Evolutionary conservation across 2,329 filamentous ascomycete genomes (phyloP).

Genomic region (Fusarium globosum): DNA sequence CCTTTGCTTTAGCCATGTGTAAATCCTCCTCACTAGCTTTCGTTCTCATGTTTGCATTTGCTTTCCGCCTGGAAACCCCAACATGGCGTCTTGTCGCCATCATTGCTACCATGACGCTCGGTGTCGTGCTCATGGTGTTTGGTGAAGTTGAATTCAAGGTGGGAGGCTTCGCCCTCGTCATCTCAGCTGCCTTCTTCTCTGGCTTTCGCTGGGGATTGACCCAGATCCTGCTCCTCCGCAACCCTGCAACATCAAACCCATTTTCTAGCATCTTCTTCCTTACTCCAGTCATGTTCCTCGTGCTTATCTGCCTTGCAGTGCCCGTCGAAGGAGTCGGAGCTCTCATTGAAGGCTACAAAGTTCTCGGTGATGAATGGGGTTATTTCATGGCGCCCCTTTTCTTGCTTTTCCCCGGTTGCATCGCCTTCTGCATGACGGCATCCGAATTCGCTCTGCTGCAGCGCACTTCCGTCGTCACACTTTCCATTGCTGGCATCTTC

Average conservation of each 20-base stretch:
- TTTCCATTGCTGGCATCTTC: constrained; percentile 97
- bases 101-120: constrained; percentile 90
- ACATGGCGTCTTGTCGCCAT: constrained; percentile 88
- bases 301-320: constrained; percentile 81
- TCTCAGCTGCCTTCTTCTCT: constrained; percentile 92
- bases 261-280: constrained; percentile 98
- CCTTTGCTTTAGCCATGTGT: constrained; percentile 78
- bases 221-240: constrained; percentile 92
- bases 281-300: constrained; percentile 95
- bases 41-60: constrained; percentile 92
- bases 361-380: constrained; percentile 76
- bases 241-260: constrained; percentile 94
- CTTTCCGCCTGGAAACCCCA: constrained; percentile 89
- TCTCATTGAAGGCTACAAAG: constrained; percentile 73
- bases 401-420: constrained; percentile 86
- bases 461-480: constrained; percentile 93
- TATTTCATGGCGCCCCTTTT: constrained; percentile 73
- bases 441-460: constrained; percentile 96
- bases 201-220: constrained; percentile 99
- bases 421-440: constrained; percentile 96
- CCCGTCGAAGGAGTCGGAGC: constrained; percentile 83
- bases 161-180: constrained; percentile 90
- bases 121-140: constrained; percentile 98
- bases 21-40: constrained; percentile 97
- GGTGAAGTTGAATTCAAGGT: constrained; percentile 91